Conservation (phyloP, 306 rosid species). For the Alnus glutinosa region DNA sequence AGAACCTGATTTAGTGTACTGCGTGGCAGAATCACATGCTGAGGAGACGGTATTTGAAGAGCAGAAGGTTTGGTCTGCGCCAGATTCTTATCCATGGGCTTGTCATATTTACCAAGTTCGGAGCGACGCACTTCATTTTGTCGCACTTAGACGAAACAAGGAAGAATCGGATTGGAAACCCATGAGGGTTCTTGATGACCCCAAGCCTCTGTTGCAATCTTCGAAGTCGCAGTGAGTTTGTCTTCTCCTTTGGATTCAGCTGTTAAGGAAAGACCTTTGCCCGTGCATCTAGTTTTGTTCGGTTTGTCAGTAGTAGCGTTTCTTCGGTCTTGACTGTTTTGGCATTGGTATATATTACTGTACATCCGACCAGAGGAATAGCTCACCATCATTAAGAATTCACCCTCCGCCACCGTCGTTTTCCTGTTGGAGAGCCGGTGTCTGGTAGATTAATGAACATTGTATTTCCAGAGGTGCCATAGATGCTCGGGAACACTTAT, state of each 20-base stretch:
- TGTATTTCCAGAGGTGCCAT: too few relatives aligned
- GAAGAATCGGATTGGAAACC: constrained; percentile 84
- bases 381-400: neutral
- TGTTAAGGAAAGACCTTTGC: neutral
- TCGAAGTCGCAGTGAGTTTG: constrained; percentile 23
- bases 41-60: constrained; percentile 86
- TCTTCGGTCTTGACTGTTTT: neutral
- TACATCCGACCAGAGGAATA: neutral
- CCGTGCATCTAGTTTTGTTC: neutral
- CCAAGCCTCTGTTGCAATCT: constrained; percentile 39
- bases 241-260: constrained; percentile 1
- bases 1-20: constrained; percentile 63
- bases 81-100: constrained; percentile 89
- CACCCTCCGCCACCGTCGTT: too few relatives aligned
- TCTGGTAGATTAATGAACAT: too few relatives aligned
- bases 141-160: constrained; percentile 71
- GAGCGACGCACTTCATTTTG: constrained; percentile 89
- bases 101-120: constrained; percentile 84
- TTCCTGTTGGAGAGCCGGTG: too few relatives aligned
- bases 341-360: neutral
- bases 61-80: constrained; percentile 82
- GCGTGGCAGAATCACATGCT: constrained; percentile 67
- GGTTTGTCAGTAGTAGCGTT: neutral
- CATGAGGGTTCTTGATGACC: constrained; percentile 61
- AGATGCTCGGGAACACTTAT: too few relatives aligned